Percentiles rank a stretch among this genome's conserved stretches.
Conservation (phyloP, 1,139 yeast genomes). For the Schwanniomyces etchellsii region DNA sequence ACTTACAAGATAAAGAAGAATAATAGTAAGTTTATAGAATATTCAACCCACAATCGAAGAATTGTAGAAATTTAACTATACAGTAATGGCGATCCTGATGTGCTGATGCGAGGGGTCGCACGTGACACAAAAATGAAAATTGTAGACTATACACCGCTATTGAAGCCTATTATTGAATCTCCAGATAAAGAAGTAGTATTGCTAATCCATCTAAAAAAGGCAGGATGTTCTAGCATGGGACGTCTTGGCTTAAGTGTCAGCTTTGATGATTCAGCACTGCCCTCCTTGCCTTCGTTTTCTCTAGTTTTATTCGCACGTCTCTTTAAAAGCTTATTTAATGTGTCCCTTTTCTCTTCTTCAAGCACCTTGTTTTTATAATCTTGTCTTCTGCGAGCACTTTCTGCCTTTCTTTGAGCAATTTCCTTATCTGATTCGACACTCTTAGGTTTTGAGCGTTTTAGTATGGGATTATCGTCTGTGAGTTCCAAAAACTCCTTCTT, state of each 20-base stretch:
- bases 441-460: slow-evolving; percentile 21
- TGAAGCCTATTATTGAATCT: neutral
- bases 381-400: slow-evolving; percentile 82
- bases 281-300: slow-evolving; percentile 30
- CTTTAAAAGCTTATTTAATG: slow-evolving; percentile 77
- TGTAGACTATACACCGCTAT: neutral
- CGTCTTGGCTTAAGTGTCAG: slow-evolving; percentile 26
- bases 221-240: slow-evolving; percentile 31
- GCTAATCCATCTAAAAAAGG: slow-evolving; percentile 22
- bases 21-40: too few relatives aligned
- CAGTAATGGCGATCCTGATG: too few relatives aligned
- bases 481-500: slow-evolving; percentile 20
- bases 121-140: neutral
- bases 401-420: slow-evolving; percentile 74
- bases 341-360: slow-evolving; percentile 91
- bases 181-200: slow-evolving; percentile 8
- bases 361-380: slow-evolving; percentile 76
- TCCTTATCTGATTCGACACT: slow-evolving; percentile 78
- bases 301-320: slow-evolving; percentile 73
- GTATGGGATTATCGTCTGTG: slow-evolving; percentile 20
- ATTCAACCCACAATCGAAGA: too few relatives aligned
- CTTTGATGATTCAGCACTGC: slow-evolving; percentile 18
- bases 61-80: too few relatives aligned
- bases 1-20: too few relatives aligned
- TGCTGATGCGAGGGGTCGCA: neutral